phyloP scores from a whole-genome alignment of 768 basidiomycete genomes.

The Auricularia cornea region DNA sequence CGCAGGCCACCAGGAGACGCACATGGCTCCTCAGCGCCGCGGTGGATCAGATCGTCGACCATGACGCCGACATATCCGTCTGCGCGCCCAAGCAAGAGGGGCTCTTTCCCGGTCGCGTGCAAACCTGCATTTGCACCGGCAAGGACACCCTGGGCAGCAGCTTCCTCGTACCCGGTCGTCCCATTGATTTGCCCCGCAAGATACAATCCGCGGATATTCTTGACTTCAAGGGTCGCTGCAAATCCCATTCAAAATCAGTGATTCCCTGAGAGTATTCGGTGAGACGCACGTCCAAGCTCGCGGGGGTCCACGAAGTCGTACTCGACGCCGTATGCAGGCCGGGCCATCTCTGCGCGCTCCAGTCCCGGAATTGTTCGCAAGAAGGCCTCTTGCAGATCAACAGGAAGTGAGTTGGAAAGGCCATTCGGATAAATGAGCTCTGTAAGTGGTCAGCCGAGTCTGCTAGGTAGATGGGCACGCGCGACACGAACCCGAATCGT shows the following conservation, averaged over 20 bases:
- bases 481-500: slow-evolving; percentile 59
- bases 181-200: slow-evolving; percentile 89
- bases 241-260: neutral
- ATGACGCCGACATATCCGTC: slow-evolving; percentile 85
- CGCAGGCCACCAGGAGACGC: slow-evolving; percentile 17
- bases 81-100: slow-evolving; percentile 66
- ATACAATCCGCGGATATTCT: slow-evolving; percentile 77
- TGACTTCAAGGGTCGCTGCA: slow-evolving; percentile 75
- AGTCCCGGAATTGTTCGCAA: slow-evolving; percentile 79
- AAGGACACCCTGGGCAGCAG: slow-evolving; percentile 81
- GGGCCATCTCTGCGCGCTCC: slow-evolving; percentile 74
- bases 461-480: neutral
- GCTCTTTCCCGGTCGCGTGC: slow-evolving; percentile 43
- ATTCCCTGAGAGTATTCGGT: neutral
- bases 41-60: slow-evolving; percentile 84
- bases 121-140: slow-evolving; percentile 87
- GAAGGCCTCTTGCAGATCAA: slow-evolving; percentile 76
- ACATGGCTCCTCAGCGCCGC: slow-evolving; percentile 91
- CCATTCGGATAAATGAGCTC: slow-evolving; percentile 89
- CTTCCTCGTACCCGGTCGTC: slow-evolving; percentile 93
- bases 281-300: slow-evolving; percentile 58
- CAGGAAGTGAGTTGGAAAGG: slow-evolving; percentile 78
- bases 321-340: slow-evolving; percentile 87
- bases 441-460: slow-evolving; percentile 17
- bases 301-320: slow-evolving; percentile 87